Base-by-base conservation (phyloP, 306 rosid genomes). In the Malus orientalis region DNA sequence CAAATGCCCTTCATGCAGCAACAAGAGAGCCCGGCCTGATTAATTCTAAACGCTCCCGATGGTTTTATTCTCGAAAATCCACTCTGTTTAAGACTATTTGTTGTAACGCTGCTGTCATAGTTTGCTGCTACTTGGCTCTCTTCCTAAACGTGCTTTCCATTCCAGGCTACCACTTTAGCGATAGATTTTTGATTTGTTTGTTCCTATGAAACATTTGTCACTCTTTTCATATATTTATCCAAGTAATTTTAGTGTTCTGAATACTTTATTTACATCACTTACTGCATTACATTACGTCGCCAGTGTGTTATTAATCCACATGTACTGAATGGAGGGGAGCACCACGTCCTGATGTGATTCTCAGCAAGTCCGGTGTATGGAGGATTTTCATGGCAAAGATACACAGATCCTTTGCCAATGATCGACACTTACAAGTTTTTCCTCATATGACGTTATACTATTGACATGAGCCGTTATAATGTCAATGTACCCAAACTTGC, bases 1-100 rank as follows among this genome's bases (percentile, higher is more conserved):
- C 87, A 93, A 93, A 80, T 93, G 98, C 81, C 98, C 98, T n/a
- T 88, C 98, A 53, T 93, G 98, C 96, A 91, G 84, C 82, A 91
- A 83, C 87, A 93, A 93, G 87, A 82, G 97, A 84, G 88, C 87
- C 77, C 97, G 96, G 57, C 88, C 92, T 76, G 86, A 86, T 71
- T 63, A 63, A 63, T 14, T 38, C 29, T 4, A 18, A 63, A 10
- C 16, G 6, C 25, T 22, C 49, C 69, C 27, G 13, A 2, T 66
- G 20, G 47, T 20, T 66, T 18, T 20, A 10, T 66, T 66, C 15
- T 16, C 14, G 5, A 33, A 66, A 66, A 36, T 14, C 22, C 27
- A 0, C 16, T 66, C 27, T 36, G 70, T 36, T 66, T 36, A 66
- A 63, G 70, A 66, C 49, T 32, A 30, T 65, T 33, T 7, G 40